phyloP scores from a whole-genome alignment of 805 yeast species.

The Metschnikowia shivogae region DNA sequence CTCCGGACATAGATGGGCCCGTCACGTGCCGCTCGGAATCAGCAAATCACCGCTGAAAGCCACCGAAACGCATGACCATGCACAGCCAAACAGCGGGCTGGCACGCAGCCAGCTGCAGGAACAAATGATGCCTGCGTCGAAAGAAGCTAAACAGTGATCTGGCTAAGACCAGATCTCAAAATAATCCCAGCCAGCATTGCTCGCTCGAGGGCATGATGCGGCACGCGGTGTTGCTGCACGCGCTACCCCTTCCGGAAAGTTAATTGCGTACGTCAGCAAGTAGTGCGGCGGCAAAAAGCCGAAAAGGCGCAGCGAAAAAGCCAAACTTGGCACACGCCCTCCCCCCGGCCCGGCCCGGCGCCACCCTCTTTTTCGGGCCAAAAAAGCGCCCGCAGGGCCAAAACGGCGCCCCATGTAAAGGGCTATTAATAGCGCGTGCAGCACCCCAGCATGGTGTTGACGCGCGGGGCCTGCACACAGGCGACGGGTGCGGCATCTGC shows the following conservation, averaged over 20 bases:
- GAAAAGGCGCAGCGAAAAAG: no score
- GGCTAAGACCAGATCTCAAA: background rate
- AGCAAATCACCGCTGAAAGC: no score
- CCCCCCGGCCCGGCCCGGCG: no score
- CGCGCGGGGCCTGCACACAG: background rate
- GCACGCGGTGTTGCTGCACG: background rate
- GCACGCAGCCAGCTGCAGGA: background rate
- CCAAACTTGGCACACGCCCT: no score
- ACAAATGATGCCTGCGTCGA: background rate
- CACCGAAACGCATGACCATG: background rate
- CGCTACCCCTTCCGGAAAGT: background rate
- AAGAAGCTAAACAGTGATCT: background rate
- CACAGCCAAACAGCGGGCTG: background rate
- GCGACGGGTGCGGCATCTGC: background rate
- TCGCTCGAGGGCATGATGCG: background rate
- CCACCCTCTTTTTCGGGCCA: no score
- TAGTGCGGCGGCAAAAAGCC: no score
- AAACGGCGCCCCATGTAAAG: background rate
- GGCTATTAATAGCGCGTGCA: background rate
- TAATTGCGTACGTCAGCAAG: background rate
- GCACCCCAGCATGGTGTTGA: slow-evolving; percentile 1
- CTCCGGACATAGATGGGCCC: background rate
- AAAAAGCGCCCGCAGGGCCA: background rate
- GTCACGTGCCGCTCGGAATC: background rate
- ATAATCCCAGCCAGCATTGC: slow-evolving; percentile 3